Percentiles rank a stretch among this genome's conserved stretches.
Evolutionary conservation across 2,329 filamentous ascomycete genomes (phyloP).

Genomic region (Neofusicoccum laricinum): DNA sequence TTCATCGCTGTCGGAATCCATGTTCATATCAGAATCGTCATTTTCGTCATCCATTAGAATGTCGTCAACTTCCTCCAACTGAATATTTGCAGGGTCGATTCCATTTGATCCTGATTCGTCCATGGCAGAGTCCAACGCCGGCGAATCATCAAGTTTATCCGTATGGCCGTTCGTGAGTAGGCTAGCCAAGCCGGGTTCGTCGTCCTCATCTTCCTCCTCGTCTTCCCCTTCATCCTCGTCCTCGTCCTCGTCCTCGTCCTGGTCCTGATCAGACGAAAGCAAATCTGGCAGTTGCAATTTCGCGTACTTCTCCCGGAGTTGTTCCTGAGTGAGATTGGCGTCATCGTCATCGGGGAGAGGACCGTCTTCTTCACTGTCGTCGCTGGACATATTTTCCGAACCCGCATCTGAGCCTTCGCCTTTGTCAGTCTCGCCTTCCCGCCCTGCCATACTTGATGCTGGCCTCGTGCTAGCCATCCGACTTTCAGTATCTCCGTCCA

Average conservation of each 20-base stretch:
- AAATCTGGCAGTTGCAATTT: constrained; percentile 49
- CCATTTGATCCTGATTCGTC: constrained; percentile 18
- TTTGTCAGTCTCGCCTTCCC: constrained; percentile 6
- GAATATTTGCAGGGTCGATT: constrained; percentile 35
- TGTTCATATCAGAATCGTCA: constrained; percentile 9
- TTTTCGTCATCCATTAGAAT: constrained; percentile 31
- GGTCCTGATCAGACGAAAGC: constrained; percentile 29
- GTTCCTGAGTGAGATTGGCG: constrained; percentile 66
- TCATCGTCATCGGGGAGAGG: constrained; percentile 48
- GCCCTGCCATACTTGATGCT: constrained; percentile 18
- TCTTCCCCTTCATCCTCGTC: constrained; percentile 29
- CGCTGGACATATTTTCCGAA: constrained; percentile 15
- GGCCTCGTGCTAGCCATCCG: constrained; percentile 16
- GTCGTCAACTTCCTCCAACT: constrained; percentile 41
- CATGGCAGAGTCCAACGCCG: background rate
- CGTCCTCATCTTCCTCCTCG: constrained; percentile 28
- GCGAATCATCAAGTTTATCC: background rate
- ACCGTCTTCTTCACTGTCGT: constrained; percentile 42
- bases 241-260: constrained; percentile 27
- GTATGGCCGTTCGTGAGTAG: constrained; percentile 9
- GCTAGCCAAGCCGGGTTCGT: constrained; percentile 17
- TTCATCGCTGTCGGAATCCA: constrained; percentile 19
- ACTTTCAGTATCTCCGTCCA: constrained; percentile 45
- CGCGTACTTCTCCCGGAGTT: constrained; percentile 67
- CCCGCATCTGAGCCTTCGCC: background rate